Conservation (phyloP, 106 monocot species). For the Narthecium ossifragum region DNA sequence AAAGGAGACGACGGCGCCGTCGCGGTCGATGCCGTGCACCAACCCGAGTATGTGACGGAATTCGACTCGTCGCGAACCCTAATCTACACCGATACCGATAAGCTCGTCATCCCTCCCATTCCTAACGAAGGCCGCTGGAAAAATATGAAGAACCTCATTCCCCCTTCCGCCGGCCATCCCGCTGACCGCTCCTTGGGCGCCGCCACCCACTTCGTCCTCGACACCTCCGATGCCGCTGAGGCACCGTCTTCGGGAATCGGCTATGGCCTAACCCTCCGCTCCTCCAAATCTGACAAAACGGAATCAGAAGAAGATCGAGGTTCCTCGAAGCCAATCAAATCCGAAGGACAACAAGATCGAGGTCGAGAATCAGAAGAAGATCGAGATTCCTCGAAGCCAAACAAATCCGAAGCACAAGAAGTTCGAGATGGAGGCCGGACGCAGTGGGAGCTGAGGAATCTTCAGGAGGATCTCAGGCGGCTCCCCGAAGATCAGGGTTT, state of each 20-base stretch:
- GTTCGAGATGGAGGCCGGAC: too few species aligned
- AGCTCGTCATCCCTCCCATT: constrained; percentile 57
- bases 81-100: constrained; percentile 6
- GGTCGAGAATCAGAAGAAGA: too few species aligned
- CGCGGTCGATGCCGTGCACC: constrained; percentile 6
- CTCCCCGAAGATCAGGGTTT: constrained; percentile 68
- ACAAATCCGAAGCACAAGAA: too few species aligned
- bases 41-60: constrained; percentile 59
- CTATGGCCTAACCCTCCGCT: constrained; percentile 73
- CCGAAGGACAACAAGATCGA: background rate
- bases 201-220: constrained; percentile 38
- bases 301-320: too few species aligned
- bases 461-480: constrained; percentile 33
- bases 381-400: too few species aligned
- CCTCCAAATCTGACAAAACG: background rate
- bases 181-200: background rate
- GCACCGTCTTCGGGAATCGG: constrained; percentile 12
- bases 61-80: constrained; percentile 75
- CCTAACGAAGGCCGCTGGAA: constrained; percentile 52
- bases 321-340: background rate
- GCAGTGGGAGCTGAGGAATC: constrained; percentile 24
- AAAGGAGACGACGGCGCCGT: background rate
- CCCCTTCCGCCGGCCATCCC: constrained; percentile 28
- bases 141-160: constrained; percentile 47
- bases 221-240: constrained; percentile 28